These are phyloP conservation scores for Elaeis oleifera DNA, from an alignment of 202 grass and related monocot genomes.

Conservation along the genomic window DNA sequence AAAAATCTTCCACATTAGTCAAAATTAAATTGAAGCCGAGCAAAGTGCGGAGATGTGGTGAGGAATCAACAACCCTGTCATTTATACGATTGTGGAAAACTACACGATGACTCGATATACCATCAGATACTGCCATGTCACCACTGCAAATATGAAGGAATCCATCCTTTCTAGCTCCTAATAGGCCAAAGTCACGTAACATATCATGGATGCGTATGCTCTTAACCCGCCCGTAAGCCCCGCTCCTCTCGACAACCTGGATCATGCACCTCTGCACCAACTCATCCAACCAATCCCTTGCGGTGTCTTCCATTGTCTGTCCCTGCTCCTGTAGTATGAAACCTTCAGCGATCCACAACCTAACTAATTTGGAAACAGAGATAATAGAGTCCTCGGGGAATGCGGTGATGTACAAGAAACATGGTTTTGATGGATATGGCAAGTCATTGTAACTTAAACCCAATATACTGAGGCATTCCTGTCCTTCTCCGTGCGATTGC, in stretches of 20 bases:
- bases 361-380: background rate
- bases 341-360: conserved; percentile 34
- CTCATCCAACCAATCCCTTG: conserved; percentile 9
- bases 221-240: conserved; percentile 6
- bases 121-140: background rate
- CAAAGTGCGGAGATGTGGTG: conserved; percentile 16
- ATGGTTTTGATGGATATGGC: too few species aligned
- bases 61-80: background rate
- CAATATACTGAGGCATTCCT: too few species aligned
- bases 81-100: conserved; percentile 9
- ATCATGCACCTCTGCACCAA: conserved; percentile 23
- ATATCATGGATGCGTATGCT: conserved; percentile 8
- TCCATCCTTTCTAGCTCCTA: conserved; percentile 16
- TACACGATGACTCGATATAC: conserved; percentile 4
- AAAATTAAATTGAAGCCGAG: conserved; percentile 1
- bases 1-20: background rate
- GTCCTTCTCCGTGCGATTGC: too few species aligned
- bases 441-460: too few species aligned
- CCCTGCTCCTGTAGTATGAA: conserved; percentile 18
- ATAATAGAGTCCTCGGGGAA: conserved; percentile 23
- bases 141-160: conserved; percentile 12
- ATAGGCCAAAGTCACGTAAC: conserved; percentile 7
- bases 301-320: conserved; percentile 14
- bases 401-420: background rate
- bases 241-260: conserved; percentile 6